phyloP scores from a whole-genome alignment of 2,329 filamentous ascomycete species.

The Sarocladium brachiariae region DNA sequence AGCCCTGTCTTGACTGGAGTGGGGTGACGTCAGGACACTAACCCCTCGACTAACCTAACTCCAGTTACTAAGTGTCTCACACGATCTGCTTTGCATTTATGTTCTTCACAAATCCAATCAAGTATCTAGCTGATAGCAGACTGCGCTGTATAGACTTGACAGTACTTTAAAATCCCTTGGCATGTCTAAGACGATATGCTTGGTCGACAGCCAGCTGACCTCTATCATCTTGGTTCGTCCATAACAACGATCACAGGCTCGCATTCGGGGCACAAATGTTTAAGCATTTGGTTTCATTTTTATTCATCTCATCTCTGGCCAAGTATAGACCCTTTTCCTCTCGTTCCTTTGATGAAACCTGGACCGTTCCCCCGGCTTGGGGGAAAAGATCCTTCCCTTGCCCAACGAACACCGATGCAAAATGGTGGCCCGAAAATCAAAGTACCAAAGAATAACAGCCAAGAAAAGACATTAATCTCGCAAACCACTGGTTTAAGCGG shows the following conservation, averaged over 20 bases:
- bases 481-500: slow-evolving; percentile 31
- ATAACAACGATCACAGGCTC: too few species aligned
- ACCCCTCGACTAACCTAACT: background rate
- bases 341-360: slow-evolving; percentile 20
- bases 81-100: background rate
- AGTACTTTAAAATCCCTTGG: too few species aligned
- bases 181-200: too few species aligned
- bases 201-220: too few species aligned
- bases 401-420: slow-evolving; percentile 46
- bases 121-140: too few species aligned
- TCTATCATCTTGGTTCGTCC: too few species aligned
- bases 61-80: background rate
- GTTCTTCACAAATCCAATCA: background rate
- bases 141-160: too few species aligned
- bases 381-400: background rate
- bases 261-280: slow-evolving; percentile 20
- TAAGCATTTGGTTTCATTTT: slow-evolving; percentile 27
- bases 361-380: slow-evolving; percentile 22
- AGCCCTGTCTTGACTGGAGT: background rate
- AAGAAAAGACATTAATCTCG: slow-evolving; percentile 28
- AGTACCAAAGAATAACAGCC: slow-evolving; percentile 34
- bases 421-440: slow-evolving; percentile 37
- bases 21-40: slow-evolving; percentile 13
- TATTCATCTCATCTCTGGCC: slow-evolving; percentile 25
- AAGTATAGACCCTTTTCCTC: slow-evolving; percentile 7